Conservation (phyloP, 805 yeast genomes). For the Metahyphopichia silvanorum region DNA sequence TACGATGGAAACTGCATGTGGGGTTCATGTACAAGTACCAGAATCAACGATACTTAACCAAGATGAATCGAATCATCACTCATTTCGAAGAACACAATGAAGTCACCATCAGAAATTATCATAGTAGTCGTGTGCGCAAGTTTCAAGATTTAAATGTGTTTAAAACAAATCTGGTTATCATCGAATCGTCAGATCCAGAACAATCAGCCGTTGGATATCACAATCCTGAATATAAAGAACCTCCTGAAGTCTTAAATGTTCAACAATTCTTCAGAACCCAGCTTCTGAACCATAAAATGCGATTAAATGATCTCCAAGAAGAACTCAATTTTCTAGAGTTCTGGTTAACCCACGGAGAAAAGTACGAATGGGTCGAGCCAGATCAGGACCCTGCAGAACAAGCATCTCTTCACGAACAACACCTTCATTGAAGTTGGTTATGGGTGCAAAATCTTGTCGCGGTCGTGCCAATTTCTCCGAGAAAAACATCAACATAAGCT, state of each 20-base stretch:
- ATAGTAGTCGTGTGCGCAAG: constrained; percentile 25
- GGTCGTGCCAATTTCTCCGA: too few relatives aligned
- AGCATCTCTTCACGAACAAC: too few relatives aligned
- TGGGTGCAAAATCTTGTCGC: too few relatives aligned
- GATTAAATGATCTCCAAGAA: constrained; percentile 32
- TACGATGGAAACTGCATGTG: constrained; percentile 37
- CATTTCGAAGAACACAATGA: constrained; percentile 43
- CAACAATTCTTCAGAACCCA: constrained; percentile 18
- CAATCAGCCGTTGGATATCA: background rate
- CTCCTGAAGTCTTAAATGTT: constrained; percentile 6
- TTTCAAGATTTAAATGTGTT: constrained; percentile 13
- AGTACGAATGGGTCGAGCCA: constrained; percentile 42
- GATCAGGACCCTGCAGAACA: constrained; percentile 46
- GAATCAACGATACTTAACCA: constrained; percentile 28
- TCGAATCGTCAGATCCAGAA: constrained; percentile 18
- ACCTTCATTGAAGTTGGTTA: too few relatives aligned
- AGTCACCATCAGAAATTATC: constrained; percentile 37
- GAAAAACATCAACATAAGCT: too few relatives aligned
- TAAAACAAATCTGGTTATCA: constrained; percentile 16
- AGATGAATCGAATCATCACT: constrained; percentile 31
- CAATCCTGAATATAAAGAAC: constrained; percentile 1
- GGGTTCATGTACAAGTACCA: constrained; percentile 19
- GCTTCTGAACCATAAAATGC: constrained; percentile 27
- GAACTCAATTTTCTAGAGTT: constrained; percentile 34
- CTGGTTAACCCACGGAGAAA: constrained; percentile 35